These are phyloP conservation scores for Fusarium ambrosium DNA, from an alignment of 2,329 filamentous ascomycete species.

Conservation along the genomic window DNA sequence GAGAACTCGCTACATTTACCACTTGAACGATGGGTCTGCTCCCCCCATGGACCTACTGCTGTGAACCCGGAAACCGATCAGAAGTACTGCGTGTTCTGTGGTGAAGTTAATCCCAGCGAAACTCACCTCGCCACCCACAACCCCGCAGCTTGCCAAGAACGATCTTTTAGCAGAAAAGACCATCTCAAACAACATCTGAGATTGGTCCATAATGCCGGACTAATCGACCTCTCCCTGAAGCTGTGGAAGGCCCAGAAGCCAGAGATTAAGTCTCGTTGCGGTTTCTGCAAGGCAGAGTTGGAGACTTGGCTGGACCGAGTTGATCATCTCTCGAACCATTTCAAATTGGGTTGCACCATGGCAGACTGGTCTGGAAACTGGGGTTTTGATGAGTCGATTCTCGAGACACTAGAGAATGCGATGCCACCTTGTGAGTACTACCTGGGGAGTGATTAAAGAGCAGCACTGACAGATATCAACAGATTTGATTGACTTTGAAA, in stretches of 20 bases:
- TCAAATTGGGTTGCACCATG: conserved; percentile 58
- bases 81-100: conserved; percentile 54
- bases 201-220: conserved; percentile 59
- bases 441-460: not conserved
- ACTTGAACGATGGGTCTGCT: conserved; percentile 62
- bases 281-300: conserved; percentile 55
- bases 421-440: conserved; percentile 55
- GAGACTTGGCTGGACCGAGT: conserved; percentile 53
- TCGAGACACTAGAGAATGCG: conserved; percentile 56
- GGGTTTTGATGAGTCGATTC: conserved; percentile 55
- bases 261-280: conserved; percentile 55
- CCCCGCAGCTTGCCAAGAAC: conserved; percentile 62
- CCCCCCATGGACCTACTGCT: conserved; percentile 51
- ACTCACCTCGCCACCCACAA: conserved; percentile 54
- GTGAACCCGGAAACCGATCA: conserved; percentile 51
- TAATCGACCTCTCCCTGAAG: conserved; percentile 22
- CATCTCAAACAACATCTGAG: conserved; percentile 59
- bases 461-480: fast-evolving
- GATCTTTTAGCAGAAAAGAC: conserved; percentile 59
- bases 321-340: conserved; percentile 58
- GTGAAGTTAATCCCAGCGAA: conserved; percentile 45
- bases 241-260: conserved; percentile 55
- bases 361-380: conserved; percentile 59
- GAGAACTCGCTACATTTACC: conserved; percentile 62
- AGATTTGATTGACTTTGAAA: conserved; percentile 42